These are phyloP conservation scores for Paraconiothyrium sp. DNA, from an alignment of 2,329 filamentous ascomycete genomes.

Conservation along the genomic window DNA sequence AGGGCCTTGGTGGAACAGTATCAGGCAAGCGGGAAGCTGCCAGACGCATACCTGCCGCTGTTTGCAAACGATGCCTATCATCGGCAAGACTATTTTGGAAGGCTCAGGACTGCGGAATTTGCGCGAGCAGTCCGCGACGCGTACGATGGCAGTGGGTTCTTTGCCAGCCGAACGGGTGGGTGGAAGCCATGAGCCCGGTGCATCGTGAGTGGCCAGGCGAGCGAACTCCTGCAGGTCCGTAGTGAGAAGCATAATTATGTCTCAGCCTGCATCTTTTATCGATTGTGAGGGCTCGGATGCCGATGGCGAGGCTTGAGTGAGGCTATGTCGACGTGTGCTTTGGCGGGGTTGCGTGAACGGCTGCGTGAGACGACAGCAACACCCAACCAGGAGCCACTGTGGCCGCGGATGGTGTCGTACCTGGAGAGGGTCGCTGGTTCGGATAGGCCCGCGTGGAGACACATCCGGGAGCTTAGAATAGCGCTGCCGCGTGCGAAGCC, in stretches of 20 bases:
- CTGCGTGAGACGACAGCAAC: conserved; percentile 8
- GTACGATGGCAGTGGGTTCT: conserved; percentile 54
- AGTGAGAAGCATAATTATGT: conserved; percentile 17
- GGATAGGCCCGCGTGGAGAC: conserved; percentile 7
- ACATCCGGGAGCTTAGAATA: conserved; percentile 30
- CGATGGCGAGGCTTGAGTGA: conserved; percentile 28
- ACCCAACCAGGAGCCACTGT: background rate
- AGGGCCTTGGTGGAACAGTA: conserved; percentile 46
- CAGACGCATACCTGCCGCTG: conserved; percentile 54
- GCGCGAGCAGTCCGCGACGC: conserved; percentile 45
- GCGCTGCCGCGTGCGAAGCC: conserved; percentile 20
- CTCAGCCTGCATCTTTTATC: conserved; percentile 25
- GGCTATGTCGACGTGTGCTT: conserved; percentile 24
- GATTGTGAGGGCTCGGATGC: conserved; percentile 26
- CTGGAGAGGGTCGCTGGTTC: conserved; percentile 8
- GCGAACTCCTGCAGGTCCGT: conserved; percentile 15
- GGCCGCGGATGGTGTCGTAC: background rate
- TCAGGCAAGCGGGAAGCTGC: conserved; percentile 46
- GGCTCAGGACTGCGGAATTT: conserved; percentile 44
- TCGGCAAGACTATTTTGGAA: conserved; percentile 56
- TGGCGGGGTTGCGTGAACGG: conserved; percentile 18
- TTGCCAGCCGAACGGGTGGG: conserved; percentile 52
- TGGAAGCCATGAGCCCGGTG: conserved; percentile 43
- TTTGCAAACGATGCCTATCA: conserved; percentile 59
- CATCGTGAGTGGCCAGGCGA: conserved; percentile 10